Conservation (phyloP, 345 rosid species). For the Eutrema japonicum region DNA sequence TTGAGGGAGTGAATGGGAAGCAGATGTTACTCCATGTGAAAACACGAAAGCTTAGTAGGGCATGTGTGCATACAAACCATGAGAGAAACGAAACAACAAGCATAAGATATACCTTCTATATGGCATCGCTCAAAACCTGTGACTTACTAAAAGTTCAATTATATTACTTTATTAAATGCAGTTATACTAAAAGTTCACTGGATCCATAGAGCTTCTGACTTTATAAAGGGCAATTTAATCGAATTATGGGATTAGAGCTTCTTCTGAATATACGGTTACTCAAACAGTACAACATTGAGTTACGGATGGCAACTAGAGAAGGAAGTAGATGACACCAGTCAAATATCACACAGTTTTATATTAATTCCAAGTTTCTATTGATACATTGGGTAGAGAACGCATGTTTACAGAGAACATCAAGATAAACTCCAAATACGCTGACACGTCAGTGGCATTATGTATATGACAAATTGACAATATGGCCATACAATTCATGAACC, state of each 20-base stretch:
- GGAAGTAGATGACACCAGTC: slow-evolving; percentile 8
- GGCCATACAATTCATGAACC: slow-evolving; percentile 17
- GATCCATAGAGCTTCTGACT: slow-evolving; percentile 9
- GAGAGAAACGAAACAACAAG: not conserved
- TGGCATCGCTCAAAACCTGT: not conserved
- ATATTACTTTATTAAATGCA: not conserved
- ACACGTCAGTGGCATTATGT: not conserved
- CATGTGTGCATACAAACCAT: not conserved
- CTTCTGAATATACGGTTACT: not conserved
- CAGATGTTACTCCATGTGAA: not conserved
- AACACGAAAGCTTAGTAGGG: slow-evolving; percentile 9
- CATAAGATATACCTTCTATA: slow-evolving; percentile 2
- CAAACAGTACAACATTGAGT: slow-evolving; percentile 12
- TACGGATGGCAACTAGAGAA: slow-evolving; percentile 2
- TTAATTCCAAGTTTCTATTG: not conserved
- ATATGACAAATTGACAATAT: not conserved
- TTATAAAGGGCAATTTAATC: not conserved
- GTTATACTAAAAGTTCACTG: not conserved
- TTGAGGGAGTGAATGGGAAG: not conserved
- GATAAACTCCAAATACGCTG: slow-evolving; percentile 1
- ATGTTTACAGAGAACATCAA: not conserved
- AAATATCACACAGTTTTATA: not conserved
- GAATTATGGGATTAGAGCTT: not conserved
- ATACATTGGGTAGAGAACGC: not conserved
- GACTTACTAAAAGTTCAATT: no score